Evolutionary conservation across 1,284 basidiomycete genomes (phyloP).

Genomic region (Inonotus hispidus): DNA sequence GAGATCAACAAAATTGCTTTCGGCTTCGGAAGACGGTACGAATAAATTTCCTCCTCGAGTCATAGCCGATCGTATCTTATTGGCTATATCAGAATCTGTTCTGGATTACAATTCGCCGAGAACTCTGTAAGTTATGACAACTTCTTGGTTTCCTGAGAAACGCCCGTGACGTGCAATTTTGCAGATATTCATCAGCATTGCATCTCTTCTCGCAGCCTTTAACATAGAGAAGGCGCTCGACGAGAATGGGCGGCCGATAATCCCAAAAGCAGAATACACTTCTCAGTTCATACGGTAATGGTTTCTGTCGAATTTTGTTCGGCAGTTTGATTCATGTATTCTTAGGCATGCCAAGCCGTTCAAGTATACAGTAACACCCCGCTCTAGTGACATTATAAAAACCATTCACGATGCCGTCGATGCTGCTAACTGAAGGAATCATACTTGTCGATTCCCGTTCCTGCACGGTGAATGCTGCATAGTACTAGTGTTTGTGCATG

Average conservation of each 20-base stretch:
- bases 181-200: slow-evolving; percentile 11
- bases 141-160: background rate
- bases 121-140: background rate
- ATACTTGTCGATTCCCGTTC: no score
- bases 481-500: no score
- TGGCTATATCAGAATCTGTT: slow-evolving; percentile 6
- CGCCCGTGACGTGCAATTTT: background rate
- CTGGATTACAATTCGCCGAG: slow-evolving; percentile 1
- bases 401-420: slow-evolving; percentile 3
- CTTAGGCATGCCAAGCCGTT: slow-evolving; percentile 14
- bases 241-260: slow-evolving; percentile 8
- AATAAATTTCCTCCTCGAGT: background rate
- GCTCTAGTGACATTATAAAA: slow-evolving; percentile 7
- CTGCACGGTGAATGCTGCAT: no score
- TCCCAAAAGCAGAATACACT: slow-evolving; percentile 3
- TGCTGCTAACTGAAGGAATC: background rate
- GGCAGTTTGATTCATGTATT: background rate
- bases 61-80: background rate
- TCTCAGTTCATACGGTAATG: slow-evolving; percentile 2
- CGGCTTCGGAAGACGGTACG: slow-evolving; percentile 13
- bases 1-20: slow-evolving; percentile 2
- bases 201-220: slow-evolving; percentile 12
- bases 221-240: slow-evolving; percentile 10
- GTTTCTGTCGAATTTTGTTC: background rate
- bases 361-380: slow-evolving; percentile 16